Evolutionary conservation across 768 basidiomycete genomes (phyloP).

Genomic region (Rickenella mellea): DNA sequence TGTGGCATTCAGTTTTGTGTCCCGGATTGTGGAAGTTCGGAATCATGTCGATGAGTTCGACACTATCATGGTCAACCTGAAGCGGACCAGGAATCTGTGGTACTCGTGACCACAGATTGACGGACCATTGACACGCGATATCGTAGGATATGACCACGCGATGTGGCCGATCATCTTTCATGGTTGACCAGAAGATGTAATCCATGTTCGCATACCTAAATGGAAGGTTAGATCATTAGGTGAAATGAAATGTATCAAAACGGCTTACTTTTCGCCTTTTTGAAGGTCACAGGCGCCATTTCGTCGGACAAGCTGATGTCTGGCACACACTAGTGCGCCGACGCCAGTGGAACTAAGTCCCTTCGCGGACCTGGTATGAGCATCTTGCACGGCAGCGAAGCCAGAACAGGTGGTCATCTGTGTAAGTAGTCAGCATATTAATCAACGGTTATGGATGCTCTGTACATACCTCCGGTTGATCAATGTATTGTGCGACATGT

Average conservation of each 20-base stretch:
- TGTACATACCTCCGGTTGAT: conserved; percentile 5
- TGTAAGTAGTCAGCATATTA: too few species aligned
- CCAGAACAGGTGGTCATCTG: conserved; percentile 10
- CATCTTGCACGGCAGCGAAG: conserved; percentile 9
- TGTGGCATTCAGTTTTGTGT: conserved; percentile 12
- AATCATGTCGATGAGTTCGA: conserved; percentile 5
- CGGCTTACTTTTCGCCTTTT: conserved; percentile 22
- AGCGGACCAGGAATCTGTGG: too few species aligned
- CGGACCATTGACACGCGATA: conserved; percentile 15
- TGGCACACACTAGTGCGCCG: conserved; percentile 1
- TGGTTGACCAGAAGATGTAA: conserved; percentile 14
- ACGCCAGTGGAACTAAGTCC: neutral
- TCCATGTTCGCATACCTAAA: conserved; percentile 20
- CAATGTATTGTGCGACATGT: conserved; percentile 10
- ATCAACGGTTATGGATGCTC: too few species aligned
- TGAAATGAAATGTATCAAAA: neutral
- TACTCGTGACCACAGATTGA: too few species aligned
- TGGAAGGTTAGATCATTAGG: neutral
- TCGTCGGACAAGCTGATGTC: conserved; percentile 22
- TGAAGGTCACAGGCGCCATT: conserved; percentile 21
- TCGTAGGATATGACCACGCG: conserved; percentile 18
- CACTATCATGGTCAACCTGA: neutral
- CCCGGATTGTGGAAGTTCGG: conserved; percentile 15
- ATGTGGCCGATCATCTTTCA: conserved; percentile 3
- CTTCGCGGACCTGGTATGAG: conserved; percentile 1